Percentiles rank a stretch among this genome's conserved stretches.
phyloP scores from a whole-genome alignment of 768 basidiomycete species.

The Boletus bicolor region DNA sequence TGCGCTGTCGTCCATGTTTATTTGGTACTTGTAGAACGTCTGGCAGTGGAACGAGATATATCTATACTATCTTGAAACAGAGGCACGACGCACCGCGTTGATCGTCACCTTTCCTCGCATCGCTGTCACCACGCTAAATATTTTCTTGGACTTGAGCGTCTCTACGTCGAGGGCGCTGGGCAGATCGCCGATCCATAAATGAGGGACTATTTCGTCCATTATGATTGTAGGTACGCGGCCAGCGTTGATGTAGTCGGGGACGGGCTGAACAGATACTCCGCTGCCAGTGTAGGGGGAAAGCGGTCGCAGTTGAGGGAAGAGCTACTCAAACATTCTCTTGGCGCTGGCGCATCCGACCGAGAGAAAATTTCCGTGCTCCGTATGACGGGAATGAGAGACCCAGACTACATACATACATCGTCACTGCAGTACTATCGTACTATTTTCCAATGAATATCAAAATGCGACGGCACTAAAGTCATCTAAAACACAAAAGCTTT shows the following conservation, averaged over 20 bases:
- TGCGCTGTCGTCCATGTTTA: conserved; percentile 72
- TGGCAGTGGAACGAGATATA: conserved; percentile 26
- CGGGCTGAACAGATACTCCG: background rate
- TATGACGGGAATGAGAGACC: background rate
- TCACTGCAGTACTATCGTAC: background rate
- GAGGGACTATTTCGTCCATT: conserved; percentile 79
- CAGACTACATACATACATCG: background rate
- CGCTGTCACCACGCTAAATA: conserved; percentile 69
- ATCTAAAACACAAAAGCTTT: conserved; percentile 4
- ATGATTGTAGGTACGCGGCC: background rate
- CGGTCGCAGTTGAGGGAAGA: conserved; percentile 1
- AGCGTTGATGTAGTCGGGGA: background rate
- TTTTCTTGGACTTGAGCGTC: conserved; percentile 63
- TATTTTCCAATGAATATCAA: background rate
- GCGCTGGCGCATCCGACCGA: background rate
- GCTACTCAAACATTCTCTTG: background rate
- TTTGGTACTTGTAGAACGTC: conserved; percentile 79
- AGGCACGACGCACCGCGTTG: conserved; percentile 47
- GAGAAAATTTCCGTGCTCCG: too few species aligned
- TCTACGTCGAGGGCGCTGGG: conserved; percentile 62
- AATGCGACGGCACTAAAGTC: background rate
- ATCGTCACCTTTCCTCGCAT: conserved; percentile 69
- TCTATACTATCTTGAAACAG: background rate
- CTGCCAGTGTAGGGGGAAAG: background rate
- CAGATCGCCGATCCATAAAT: conserved; percentile 84